Conservation (phyloP, 31 red algal genomes). For the Porphyra umbilicalis region DNA sequence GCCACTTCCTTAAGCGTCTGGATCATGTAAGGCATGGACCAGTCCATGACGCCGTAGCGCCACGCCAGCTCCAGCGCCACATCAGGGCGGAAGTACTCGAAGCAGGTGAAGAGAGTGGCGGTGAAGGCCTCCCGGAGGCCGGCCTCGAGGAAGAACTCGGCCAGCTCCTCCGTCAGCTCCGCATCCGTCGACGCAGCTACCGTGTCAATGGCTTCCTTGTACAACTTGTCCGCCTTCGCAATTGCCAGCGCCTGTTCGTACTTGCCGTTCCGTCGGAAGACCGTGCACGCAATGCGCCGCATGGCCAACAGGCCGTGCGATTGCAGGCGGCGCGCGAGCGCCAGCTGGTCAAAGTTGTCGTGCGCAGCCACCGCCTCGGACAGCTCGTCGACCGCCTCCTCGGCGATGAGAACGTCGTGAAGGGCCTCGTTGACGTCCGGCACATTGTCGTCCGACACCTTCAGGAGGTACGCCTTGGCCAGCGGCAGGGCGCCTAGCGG, state of each 20-base stretch:
- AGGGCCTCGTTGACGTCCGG: constrained; percentile 94
- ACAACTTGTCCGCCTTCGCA: constrained; percentile 87
- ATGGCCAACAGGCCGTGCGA: constrained; percentile 67
- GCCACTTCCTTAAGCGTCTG: constrained; percentile 93
- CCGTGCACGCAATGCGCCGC: constrained; percentile 43
- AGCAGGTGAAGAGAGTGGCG: constrained; percentile 86
- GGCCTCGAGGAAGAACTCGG: constrained; percentile 74
- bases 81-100: constrained; percentile 87
- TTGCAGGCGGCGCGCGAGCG: constrained; percentile 71
- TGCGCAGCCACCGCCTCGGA: constrained; percentile 60
- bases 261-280: constrained; percentile 83
- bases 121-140: constrained; percentile 74
- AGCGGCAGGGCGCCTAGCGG: constrained; percentile 82
- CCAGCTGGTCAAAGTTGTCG: constrained; percentile 96
- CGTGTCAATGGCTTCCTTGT: constrained; percentile 76
- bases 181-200: constrained; percentile 76
- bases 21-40: constrained; percentile 98
- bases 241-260: constrained; percentile 93
- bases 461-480: constrained; percentile 81
- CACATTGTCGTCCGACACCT: constrained; percentile 88
- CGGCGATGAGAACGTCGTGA: constrained; percentile 89
- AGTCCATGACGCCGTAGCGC: constrained; percentile 80
- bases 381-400: constrained; percentile 81
- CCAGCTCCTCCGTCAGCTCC: constrained; percentile 81
- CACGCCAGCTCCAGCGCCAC: constrained; percentile 87